Base-by-base conservation (phyloP, 2,329 filamentous ascomycete species). In the Cercospora berteroae region DNA sequence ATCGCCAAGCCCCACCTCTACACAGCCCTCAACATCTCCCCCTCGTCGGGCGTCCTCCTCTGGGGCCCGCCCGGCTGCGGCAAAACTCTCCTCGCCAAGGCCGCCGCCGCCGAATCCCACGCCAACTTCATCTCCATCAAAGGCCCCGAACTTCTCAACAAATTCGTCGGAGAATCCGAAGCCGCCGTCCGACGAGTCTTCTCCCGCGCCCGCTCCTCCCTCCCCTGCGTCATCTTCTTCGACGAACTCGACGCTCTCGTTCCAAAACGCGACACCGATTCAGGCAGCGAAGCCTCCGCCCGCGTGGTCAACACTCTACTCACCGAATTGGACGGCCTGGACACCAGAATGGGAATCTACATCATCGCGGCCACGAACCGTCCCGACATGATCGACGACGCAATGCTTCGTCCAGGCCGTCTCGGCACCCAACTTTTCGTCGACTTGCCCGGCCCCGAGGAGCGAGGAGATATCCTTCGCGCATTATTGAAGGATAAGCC, bases 51-150 rank as follows among this genome's bases (percentile, higher is more conserved):
- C 16, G 93, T 97, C 3, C 85, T 99, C 0, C 91, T 99, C 64
- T 99, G 94, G 93, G 95, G 95, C 0, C 95, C 95, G 0, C 95
- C 95, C 0, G 95, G 95, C 6, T 99, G 95, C 79, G 95, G 95
- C 74, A 99, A 99, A 79, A 99, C 95, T 0, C 86, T 99, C 1
- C 88, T 99, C 1, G 95, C 95, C 18, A 97, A 98, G 81, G 95
- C 95, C 3, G 93, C 97, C 4, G 95, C 95, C 64, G 96, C 96
- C 78, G 93, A 97, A 78, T 94, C 91, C 7, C 93, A 94, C 78
- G 95, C 95, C 58, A 98, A 97, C 80, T 99, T 99, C 83, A 99
- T 99, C 80, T 93, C 93, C 62, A 93, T 99, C 80, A 97, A 97
- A 80, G 95, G 95, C 0, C 95, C 95, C 0, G 95, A 99, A 78